Conservation (phyloP, 2,329 filamentous ascomycete genomes). For the Graphilbum fragrans region DNA sequence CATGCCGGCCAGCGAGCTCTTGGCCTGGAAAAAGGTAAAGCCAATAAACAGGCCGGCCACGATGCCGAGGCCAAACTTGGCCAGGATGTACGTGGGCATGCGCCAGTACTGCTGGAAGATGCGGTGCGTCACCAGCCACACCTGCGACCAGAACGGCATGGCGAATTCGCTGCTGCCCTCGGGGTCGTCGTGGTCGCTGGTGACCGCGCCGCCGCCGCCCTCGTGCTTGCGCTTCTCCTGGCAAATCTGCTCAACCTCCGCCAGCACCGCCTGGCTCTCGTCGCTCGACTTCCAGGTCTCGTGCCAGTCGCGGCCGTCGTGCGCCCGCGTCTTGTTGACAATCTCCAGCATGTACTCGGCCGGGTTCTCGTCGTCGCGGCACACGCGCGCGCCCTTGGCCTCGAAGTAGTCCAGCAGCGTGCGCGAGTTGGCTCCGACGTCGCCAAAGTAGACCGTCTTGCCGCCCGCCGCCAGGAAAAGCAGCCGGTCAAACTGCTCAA, state of each 20-base stretch:
- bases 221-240: conserved; percentile 19
- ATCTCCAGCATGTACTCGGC: conserved; percentile 70
- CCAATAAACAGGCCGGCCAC: conserved; percentile 63
- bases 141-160: conserved; percentile 57
- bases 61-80: conserved; percentile 58
- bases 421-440: conserved; percentile 54
- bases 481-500: conserved; percentile 78
- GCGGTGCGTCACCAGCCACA: conserved; percentile 55
- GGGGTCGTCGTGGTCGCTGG: conserved; percentile 33
- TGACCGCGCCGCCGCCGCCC: conserved; percentile 18
- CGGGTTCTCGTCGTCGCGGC: conserved; percentile 60
- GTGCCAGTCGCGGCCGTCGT: conserved; percentile 52
- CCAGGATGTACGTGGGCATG: conserved; percentile 77
- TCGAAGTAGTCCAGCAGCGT: conserved; percentile 66
- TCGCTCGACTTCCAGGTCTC: conserved; percentile 45
- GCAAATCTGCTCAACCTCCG: conserved; percentile 45
- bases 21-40: conserved; percentile 64
- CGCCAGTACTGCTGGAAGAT: conserved; percentile 91
- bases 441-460: conserved; percentile 69
- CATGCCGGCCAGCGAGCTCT: conserved; percentile 60
- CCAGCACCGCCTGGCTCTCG: conserved; percentile 42
- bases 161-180: conserved; percentile 62
- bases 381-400: conserved; percentile 52
- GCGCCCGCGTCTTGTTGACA: conserved; percentile 50
- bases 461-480: conserved; percentile 68